phyloP scores from a whole-genome alignment of 78 protist species.

The Dictyostelium firmibasis region DNA sequence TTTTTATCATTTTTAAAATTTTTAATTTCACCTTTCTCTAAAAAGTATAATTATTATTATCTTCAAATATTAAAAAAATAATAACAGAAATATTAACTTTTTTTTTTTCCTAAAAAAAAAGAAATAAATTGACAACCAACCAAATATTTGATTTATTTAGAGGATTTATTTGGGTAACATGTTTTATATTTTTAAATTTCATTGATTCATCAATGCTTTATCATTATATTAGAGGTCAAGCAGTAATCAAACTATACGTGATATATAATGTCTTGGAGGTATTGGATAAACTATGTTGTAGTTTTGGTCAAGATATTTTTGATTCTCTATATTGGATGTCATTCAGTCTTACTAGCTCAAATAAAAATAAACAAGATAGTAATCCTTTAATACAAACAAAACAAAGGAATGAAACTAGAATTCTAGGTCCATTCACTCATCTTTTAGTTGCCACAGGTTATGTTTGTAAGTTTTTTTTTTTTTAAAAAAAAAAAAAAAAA shows the following conservation, averaged over 20 bases:
- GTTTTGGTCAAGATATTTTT: conserved; percentile 92
- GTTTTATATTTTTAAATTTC: conserved; percentile 42
- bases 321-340: conserved; percentile 84
- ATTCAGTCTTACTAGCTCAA: conserved; percentile 11
- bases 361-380: not conserved
- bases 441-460: conserved; percentile 50
- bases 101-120: not conserved
- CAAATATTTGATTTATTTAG: conserved; percentile 76
- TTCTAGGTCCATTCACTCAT: conserved; percentile 60
- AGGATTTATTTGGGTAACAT: conserved; percentile 56
- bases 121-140: conserved; percentile 36
- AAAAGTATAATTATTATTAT: conserved; percentile 27
- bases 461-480: conserved; percentile 25
- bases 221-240: conserved; percentile 91
- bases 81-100: not conserved
- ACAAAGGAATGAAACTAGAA: not conserved
- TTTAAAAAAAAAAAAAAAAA: not conserved
- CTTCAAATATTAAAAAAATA: not conserved
- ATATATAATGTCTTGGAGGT: conserved; percentile 90
- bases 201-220: conserved; percentile 84
- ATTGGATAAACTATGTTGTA: conserved; percentile 85
- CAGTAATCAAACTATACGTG: conserved; percentile 93
- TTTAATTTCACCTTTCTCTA: conserved; percentile 25
- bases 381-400: not conserved
- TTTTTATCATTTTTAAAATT: conserved; percentile 23